A percentile compares a stretch with the other conserved stretches of the same genome.
These are phyloP conservation scores for Solanum ossicruentum DNA, from an alignment of 257 asterid species.

Conservation along the genomic window DNA sequence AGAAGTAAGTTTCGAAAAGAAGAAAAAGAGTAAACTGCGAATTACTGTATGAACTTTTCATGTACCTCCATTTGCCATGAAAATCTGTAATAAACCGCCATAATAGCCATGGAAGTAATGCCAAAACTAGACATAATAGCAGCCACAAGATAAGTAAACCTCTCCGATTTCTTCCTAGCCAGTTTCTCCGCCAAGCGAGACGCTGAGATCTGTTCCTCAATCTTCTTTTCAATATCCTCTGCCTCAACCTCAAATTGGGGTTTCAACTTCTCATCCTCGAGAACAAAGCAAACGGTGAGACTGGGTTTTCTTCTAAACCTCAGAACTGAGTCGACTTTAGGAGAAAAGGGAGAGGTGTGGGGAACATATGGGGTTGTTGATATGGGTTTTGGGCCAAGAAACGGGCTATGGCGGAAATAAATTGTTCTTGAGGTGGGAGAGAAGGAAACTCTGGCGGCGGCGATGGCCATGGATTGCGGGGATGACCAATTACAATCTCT, in stretches of 20 bases:
- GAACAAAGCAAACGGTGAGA: slow-evolving; percentile 47
- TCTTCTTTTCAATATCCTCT: slow-evolving; percentile 14
- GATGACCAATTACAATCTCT: background rate
- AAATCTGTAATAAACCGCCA: background rate
- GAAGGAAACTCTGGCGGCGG: slow-evolving; percentile 29
- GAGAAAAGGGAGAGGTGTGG: slow-evolving; percentile 1
- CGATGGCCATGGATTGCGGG: background rate
- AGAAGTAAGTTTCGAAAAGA: background rate
- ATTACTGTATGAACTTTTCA: background rate
- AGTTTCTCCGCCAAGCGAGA: slow-evolving; percentile 35
- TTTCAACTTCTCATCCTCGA: slow-evolving; percentile 34
- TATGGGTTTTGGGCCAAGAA: slow-evolving; percentile 20
- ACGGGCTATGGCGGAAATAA: slow-evolving; percentile 16
- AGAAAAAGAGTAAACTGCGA: background rate
- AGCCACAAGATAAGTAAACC: slow-evolving; percentile 51
- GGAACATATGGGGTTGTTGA: background rate
- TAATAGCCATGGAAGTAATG: background rate
- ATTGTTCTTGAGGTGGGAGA: slow-evolving; percentile 16
- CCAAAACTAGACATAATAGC: background rate
- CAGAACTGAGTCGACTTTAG: background rate
- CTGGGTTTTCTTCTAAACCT: slow-evolving; percentile 16
- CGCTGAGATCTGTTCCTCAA: slow-evolving; percentile 19
- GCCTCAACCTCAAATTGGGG: background rate
- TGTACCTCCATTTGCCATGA: slow-evolving; percentile 1
- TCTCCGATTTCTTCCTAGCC: slow-evolving; percentile 79